phyloP scores from a whole-genome alignment of 768 basidiomycete species.

The Amanita thiersii region DNA sequence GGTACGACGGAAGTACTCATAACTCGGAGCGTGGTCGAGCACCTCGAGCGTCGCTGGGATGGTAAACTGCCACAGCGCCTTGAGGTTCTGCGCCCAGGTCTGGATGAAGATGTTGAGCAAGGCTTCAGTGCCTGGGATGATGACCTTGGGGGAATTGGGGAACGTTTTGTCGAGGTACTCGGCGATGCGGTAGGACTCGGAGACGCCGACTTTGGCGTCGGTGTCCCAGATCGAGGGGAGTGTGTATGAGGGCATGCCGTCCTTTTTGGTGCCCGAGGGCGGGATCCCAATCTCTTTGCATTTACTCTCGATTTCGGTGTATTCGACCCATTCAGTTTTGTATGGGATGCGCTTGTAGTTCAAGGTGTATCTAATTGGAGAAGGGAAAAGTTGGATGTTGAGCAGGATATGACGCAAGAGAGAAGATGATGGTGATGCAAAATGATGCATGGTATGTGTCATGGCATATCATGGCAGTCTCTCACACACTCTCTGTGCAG shows the following conservation, averaged over 20 bases:
- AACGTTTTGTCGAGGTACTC: conserved; percentile 33
- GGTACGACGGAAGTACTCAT: conserved; percentile 25
- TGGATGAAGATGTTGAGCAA: conserved; percentile 12
- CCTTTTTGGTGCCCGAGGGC: conserved; percentile 17
- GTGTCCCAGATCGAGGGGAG: conserved; percentile 32
- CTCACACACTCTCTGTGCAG: background rate
- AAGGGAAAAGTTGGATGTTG: background rate
- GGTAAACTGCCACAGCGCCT: conserved; percentile 10
- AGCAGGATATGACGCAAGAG: conserved; percentile 17
- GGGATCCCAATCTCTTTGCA: conserved; percentile 25
- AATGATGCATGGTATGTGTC: too few species aligned
- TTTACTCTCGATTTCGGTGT: conserved; percentile 27
- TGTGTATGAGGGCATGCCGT: conserved; percentile 25
- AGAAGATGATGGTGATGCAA: conserved; percentile 32
- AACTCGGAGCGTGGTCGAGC: conserved; percentile 22
- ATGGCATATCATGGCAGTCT: too few species aligned
- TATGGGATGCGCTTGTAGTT: conserved; percentile 26
- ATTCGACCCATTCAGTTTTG: conserved; percentile 31
- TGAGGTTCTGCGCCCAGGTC: background rate
- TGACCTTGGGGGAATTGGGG: conserved; percentile 24
- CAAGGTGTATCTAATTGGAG: conserved; percentile 13
- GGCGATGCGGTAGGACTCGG: conserved; percentile 31
- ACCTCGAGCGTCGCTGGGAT: conserved; percentile 13
- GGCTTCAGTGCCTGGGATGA: conserved; percentile 19
- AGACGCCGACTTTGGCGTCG: conserved; percentile 19